Percentiles rank a stretch among this genome's conserved stretches.
Conservation (phyloP, 768 basidiomycete genomes). For the Pulveroboletus sp. region DNA sequence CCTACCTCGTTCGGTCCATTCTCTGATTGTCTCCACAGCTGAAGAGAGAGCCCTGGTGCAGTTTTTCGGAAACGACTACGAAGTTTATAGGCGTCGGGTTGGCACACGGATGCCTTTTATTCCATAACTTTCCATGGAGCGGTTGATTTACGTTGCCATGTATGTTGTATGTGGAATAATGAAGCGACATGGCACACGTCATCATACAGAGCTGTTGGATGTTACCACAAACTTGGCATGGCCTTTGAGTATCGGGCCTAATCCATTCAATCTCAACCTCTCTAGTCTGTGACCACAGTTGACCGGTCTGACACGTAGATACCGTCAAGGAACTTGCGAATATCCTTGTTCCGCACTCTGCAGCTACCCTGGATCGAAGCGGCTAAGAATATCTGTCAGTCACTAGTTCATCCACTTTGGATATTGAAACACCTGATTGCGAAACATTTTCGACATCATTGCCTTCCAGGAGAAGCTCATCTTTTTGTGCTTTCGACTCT, state of each 20-base stretch:
- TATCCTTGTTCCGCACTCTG: constrained; percentile 99
- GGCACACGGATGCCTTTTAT: constrained; percentile 89
- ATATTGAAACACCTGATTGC: constrained; percentile 66
- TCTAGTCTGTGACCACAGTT: constrained; percentile 47
- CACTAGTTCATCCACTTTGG: neutral
- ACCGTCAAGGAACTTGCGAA: constrained; percentile 97
- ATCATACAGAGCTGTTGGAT: constrained; percentile 25
- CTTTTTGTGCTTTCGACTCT: constrained; percentile 91
- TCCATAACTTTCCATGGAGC: constrained; percentile 36
- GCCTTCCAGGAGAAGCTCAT: constrained; percentile 90
- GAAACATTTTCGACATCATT: constrained; percentile 97
- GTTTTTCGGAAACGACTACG: constrained; percentile 91
- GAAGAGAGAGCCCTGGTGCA: constrained; percentile 76
- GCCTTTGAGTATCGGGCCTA: constrained; percentile 9
- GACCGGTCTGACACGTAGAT: constrained; percentile 86
- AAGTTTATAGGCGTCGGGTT: constrained; percentile 66
- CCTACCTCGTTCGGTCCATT: neutral
- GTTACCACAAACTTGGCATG: constrained; percentile 22
- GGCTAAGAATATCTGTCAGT: constrained; percentile 41
- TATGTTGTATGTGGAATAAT: constrained; percentile 3
- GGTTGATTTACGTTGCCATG: neutral
- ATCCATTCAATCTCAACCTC: constrained; percentile 6
- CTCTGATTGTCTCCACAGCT: constrained; percentile 38
- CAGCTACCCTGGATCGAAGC: constrained; percentile 96
- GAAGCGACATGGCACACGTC: constrained; percentile 19